Conservation (phyloP, 306 rosid species). For the Gastrolobium villosum region DNA sequence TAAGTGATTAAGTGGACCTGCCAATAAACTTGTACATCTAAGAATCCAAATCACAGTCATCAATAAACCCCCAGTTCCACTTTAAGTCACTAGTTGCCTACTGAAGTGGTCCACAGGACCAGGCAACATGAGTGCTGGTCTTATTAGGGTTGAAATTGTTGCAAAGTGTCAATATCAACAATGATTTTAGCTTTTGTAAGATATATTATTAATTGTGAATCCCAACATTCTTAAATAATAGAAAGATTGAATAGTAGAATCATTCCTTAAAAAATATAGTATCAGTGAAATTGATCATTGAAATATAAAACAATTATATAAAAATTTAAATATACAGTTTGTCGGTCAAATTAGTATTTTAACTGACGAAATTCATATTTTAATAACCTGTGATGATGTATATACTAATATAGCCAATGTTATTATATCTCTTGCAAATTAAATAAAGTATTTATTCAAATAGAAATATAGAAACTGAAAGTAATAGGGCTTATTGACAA, state of each 20-base stretch:
- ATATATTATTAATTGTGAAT: background rate
- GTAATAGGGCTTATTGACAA: background rate
- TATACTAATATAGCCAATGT: too few relatives aligned
- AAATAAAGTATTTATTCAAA: too few relatives aligned
- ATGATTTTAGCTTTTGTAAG: slow-evolving; percentile 37
- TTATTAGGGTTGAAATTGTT: slow-evolving; percentile 46
- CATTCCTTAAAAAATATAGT: background rate
- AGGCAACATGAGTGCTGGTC: slow-evolving; percentile 39
- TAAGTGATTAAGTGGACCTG: slow-evolving; percentile 29
- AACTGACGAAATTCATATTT: too few relatives aligned
- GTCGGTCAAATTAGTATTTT: too few relatives aligned
- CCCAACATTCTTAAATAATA: background rate
- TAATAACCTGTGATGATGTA: background rate
- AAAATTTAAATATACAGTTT: too few relatives aligned
- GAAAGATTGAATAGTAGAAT: too few relatives aligned
- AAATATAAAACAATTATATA: too few relatives aligned
- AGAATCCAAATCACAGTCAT: slow-evolving; percentile 25
- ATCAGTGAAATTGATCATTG: too few relatives aligned
- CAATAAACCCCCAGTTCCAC: slow-evolving; percentile 40
- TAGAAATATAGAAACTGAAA: slow-evolving; percentile 1
- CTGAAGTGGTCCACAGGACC: slow-evolving; percentile 29
- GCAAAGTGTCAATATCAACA: slow-evolving; percentile 33
- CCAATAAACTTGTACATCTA: slow-evolving; percentile 28
- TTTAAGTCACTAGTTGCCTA: slow-evolving; percentile 49
- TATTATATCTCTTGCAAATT: too few relatives aligned